Percentiles rank a stretch among this genome's conserved stretches.
These are phyloP conservation scores for Pisolithus sp. DNA, from an alignment of 768 basidiomycete genomes.

Conservation along the genomic window DNA sequence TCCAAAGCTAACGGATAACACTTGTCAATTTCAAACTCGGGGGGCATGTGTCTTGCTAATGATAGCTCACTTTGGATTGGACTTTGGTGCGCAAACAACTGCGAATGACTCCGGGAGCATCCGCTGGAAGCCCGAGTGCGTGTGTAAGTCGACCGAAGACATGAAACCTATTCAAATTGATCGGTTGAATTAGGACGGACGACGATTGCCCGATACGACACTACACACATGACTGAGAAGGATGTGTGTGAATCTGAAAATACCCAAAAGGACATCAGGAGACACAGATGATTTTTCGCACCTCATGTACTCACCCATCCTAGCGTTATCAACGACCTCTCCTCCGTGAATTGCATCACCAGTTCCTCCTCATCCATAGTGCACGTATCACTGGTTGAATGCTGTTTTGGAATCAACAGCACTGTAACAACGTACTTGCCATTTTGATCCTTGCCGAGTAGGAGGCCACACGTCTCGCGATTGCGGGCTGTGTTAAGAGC, in stretches of 20 bases:
- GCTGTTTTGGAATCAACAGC: slow-evolving; percentile 82
- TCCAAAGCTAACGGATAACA: slow-evolving; percentile 46
- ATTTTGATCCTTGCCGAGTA: slow-evolving; percentile 63
- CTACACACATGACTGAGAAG: slow-evolving; percentile 73
- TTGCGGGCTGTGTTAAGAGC: slow-evolving; percentile 71
- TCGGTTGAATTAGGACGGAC: slow-evolving; percentile 3
- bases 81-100: slow-evolving; percentile 83
- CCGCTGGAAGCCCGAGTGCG: slow-evolving; percentile 81
- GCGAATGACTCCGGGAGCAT: slow-evolving; percentile 92
- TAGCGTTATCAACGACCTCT: slow-evolving; percentile 73
- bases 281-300: neutral
- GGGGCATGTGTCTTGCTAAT: neutral
- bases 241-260: slow-evolving; percentile 83
- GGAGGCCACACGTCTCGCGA: slow-evolving; percentile 80
- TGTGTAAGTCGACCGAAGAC: slow-evolving; percentile 91
- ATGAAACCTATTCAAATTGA: slow-evolving; percentile 58
- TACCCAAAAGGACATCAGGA: neutral
- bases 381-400: slow-evolving; percentile 86
- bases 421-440: slow-evolving; percentile 70
- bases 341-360: slow-evolving; percentile 79
- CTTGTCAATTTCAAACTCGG: neutral
- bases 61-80: slow-evolving; percentile 58
- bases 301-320: slow-evolving; percentile 66
- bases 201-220: neutral
- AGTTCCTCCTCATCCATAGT: slow-evolving; percentile 88